Evolutionary conservation across 768 basidiomycete species (phyloP).

Genomic region (Kwoniella sp.): DNA sequence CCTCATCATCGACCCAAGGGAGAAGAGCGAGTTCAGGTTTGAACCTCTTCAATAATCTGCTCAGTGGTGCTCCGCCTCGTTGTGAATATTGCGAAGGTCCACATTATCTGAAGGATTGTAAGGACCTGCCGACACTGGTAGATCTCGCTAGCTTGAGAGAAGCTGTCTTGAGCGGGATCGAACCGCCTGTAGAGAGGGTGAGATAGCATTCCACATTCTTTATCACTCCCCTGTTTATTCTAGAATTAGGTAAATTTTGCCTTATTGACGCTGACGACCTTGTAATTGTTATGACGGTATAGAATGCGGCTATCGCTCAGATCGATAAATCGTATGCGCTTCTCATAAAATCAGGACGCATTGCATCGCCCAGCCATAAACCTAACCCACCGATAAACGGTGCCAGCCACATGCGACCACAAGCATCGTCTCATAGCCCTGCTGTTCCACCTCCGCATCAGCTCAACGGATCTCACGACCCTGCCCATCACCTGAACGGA

Average conservation of each 20-base stretch:
- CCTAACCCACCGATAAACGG: background rate
- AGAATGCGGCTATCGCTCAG: background rate
- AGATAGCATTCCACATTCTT: background rate
- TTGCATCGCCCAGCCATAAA: background rate
- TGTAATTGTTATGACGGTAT: too few species aligned
- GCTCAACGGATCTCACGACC: too few species aligned
- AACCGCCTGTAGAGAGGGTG: constrained; percentile 14
- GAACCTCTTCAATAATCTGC: constrained; percentile 2
- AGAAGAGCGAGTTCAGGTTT: background rate
- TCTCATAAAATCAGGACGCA: background rate
- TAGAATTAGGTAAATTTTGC: too few species aligned
- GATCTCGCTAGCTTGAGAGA: constrained; percentile 7
- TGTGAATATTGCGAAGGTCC: constrained; percentile 17
- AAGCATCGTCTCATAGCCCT: background rate
- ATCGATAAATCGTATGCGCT: background rate
- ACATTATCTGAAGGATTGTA: constrained; percentile 13
- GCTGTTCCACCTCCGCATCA: background rate
- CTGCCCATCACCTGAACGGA: background rate
- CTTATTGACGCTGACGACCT: too few species aligned
- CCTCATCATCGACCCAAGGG: background rate
- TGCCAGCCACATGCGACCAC: background rate
- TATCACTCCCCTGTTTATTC: too few species aligned
- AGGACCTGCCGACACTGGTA: constrained; percentile 1
- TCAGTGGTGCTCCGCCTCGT: background rate
- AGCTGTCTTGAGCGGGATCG: constrained; percentile 14